Evolutionary conservation across 768 basidiomycete genomes (phyloP), one percentile per base, ranked within the genome.

Genomic region (Mrakia hoshinonis): DNA sequence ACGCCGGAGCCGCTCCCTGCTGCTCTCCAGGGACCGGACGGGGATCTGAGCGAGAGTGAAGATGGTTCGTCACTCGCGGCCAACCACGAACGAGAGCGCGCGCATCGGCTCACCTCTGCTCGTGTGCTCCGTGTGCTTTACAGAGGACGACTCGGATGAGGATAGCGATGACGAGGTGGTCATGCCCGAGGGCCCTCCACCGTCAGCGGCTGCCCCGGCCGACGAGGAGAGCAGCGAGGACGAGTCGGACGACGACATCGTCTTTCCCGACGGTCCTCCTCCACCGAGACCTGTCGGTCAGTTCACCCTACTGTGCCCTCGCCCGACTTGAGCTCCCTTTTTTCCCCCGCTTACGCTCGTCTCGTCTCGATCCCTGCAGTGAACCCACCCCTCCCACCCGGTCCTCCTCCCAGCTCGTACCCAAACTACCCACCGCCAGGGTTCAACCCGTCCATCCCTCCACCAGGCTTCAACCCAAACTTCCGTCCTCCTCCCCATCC

Each of bases 181-280:
- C 0, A 66, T 82, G 55, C 81, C 81, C 15, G 75, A 75, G 0
- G 81, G 81, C 10, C 79, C 81, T 18, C 81, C 81, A 3, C 80
- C 81, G 0, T 77, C 79, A 0, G 73, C 74, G 49, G 47, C 74
- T 34, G 31, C 58, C 1, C 34, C 69, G 10, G 65, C 46, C n/a
- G 47, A 47, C 15, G 31, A 48, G 47, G 47, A 34, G 51, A 52
- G 51, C 1, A 48, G 70, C 18, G 78, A 76, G 29, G 74, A 70
- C 15, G 77, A 77, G 29, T 79, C 77, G 67, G 65, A 73, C 39
- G 78, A 80, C 60, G 78, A 78, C 46, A 60, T 70, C 54, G 38
- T 60, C 69, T 67, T 68, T 38, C 68, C 67, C 1, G 29, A 58
- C 12, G 67, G 62, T 24, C 71, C 52, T n/a, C 60, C 51, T 43